phyloP scores from a whole-genome alignment of 2,329 filamentous ascomycete species.

The Penicillium aurantiogriseum region DNA sequence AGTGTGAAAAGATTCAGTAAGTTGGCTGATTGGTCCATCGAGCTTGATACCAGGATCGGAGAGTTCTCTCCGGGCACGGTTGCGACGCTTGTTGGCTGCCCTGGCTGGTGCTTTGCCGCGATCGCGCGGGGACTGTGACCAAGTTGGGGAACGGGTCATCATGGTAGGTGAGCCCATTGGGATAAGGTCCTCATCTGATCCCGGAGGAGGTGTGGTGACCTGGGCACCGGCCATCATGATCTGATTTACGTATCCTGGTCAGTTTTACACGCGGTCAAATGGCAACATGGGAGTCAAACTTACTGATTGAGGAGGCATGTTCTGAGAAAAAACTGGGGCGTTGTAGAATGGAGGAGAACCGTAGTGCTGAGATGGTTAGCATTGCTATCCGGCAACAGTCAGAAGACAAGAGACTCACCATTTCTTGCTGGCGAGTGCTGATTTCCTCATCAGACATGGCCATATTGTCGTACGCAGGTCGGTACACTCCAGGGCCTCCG shows the following conservation, averaged over 20 bases:
- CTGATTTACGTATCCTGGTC: constrained; percentile 5
- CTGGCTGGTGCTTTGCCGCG: constrained; percentile 11
- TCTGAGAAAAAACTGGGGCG: constrained; percentile 8
- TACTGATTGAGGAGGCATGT: constrained; percentile 23
- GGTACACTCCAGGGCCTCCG: constrained; percentile 17
- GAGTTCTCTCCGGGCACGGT: constrained; percentile 14
- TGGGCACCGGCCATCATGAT: constrained; percentile 20
- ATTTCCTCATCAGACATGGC: constrained; percentile 9
- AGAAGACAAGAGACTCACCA: constrained; percentile 19
- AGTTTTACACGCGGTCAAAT: background rate
- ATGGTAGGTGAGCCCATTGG: constrained; percentile 4
- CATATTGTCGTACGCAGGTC: constrained; percentile 8
- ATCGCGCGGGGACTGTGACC: constrained; percentile 5
- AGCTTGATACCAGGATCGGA: constrained; percentile 12
- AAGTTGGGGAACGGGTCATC: background rate
- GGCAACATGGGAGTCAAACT: constrained; percentile 1
- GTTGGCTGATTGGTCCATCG: constrained; percentile 27
- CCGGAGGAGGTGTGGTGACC: constrained; percentile 27
- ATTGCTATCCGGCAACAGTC: background rate
- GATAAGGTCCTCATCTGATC: constrained; percentile 20
- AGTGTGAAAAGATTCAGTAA: constrained; percentile 39
- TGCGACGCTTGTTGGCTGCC: constrained; percentile 4
- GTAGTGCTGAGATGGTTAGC: constrained; percentile 19
- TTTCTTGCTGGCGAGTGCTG: constrained; percentile 7
- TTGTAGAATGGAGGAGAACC: constrained; percentile 20